Evolutionary conservation across 257 asterid species (phyloP), one percentile per base, ranked within the genome.

Genomic region (Capsicum rhomboideum): DNA sequence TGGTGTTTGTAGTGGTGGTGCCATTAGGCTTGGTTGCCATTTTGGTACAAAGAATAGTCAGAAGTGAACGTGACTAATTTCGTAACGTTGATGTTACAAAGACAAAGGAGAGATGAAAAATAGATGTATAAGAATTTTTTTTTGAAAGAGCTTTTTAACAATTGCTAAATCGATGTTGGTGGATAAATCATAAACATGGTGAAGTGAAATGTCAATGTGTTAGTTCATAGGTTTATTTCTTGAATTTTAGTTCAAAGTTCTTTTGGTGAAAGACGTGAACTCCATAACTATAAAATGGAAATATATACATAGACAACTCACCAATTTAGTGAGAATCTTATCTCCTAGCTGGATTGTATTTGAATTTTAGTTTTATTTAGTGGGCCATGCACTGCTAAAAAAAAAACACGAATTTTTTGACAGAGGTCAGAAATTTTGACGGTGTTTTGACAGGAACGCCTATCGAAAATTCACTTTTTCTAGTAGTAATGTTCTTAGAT

Each of bases 191-290:
- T 26, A 28, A 75, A 46, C n/a, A 75, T 46, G 59, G 42, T 23
- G 21, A 49, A 71, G 79, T 71, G 0, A 71, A 77, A 16, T 77
- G 82, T 77, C 82, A 49, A 50, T 28, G 61, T 75, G 44, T 75
- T 26, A 49, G 26, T 16, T 77, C 17, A 26, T 49, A 8, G 46
- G 63, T 18, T 6, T 28, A 8, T 26, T 77, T 23, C 59, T 77
- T 50, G 40, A 8, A 50, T 49, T 75, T 77, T 77, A 0, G 28
- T 77, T 50, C 82, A 49, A 26, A 14, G 3, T 1, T 23, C 31
- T 42, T 77, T 77, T 77, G 82, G 82, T 50, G 46, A 16, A 44
- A 50, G 82, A 77, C 82, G 82, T 77, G 82, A 77, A 77, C 82
- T 26, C 82, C 61, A 50, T 77, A 77, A 77, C 82, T 59, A 77